phyloP scores from a whole-genome alignment of 768 basidiomycete genomes.

The Pleurotus pulmonarius region DNA sequence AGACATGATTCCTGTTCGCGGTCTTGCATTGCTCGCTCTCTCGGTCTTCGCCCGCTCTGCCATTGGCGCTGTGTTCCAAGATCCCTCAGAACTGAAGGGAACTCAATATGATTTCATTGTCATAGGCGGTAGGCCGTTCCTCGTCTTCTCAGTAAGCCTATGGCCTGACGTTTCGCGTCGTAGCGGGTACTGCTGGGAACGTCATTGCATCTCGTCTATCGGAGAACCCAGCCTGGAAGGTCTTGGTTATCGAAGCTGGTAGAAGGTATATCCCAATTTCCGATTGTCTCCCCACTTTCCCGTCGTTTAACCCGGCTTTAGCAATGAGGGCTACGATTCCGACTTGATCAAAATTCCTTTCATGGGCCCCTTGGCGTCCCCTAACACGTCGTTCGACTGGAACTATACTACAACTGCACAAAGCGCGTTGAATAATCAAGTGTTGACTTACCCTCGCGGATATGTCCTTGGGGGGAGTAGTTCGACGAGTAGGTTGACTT shows the following conservation, averaged over 20 bases:
- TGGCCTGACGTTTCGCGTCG: no score
- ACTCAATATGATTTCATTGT: slow-evolving; percentile 6
- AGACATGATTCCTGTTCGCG: neutral
- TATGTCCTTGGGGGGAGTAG: slow-evolving; percentile 27
- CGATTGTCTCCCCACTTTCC: neutral
- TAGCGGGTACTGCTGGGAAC: slow-evolving; percentile 6
- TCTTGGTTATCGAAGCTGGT: slow-evolving; percentile 6
- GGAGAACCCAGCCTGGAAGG: neutral
- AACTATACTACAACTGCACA: slow-evolving; percentile 33
- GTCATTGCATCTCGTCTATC: slow-evolving; percentile 1
- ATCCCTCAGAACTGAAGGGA: neutral
- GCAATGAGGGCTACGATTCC: slow-evolving; percentile 12
- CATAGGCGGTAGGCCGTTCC: neutral
- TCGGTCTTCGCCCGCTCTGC: neutral
- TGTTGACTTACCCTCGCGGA: slow-evolving; percentile 23
- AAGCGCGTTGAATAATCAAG: slow-evolving; percentile 19
- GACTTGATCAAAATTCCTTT: slow-evolving; percentile 13
- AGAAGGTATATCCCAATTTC: neutral
- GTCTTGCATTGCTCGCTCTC: neutral
- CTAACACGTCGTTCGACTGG: slow-evolving; percentile 22
- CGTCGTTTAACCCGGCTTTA: neutral
- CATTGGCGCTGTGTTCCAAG: neutral
- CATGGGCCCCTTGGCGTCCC: slow-evolving; percentile 11
- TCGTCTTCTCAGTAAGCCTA: no score
- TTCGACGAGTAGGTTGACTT: slow-evolving; percentile 22